phyloP scores from a whole-genome alignment of 2,329 filamentous ascomycete species.

The Fusarium udum region DNA sequence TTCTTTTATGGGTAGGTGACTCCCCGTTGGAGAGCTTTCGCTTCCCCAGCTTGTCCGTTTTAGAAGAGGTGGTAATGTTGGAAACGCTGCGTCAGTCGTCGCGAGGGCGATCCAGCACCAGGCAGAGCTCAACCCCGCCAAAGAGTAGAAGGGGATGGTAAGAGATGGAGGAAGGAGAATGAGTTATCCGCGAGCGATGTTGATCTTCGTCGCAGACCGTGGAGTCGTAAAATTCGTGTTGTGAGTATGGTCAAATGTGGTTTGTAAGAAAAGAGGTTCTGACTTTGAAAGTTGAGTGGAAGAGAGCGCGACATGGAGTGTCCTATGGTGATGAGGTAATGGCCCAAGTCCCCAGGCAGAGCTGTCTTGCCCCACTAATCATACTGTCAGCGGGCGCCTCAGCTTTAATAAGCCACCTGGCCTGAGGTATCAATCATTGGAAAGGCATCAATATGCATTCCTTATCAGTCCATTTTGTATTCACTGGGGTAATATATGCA shows the following conservation, averaged over 20 bases:
- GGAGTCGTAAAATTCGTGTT: conserved; percentile 3
- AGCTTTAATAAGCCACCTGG: conserved; percentile 31
- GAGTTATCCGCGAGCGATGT: conserved; percentile 20
- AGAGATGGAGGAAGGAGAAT: conserved; percentile 1
- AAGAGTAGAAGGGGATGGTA: conserved; percentile 26
- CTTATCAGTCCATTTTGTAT: background rate
- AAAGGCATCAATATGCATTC: too few species aligned
- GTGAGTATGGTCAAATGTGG: conserved; percentile 19
- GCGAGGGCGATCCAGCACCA: conserved; percentile 47
- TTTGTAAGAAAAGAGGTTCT: conserved; percentile 29
- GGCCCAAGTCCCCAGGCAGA: conserved; percentile 22
- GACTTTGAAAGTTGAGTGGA: conserved; percentile 18
- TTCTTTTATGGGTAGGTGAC: conserved; percentile 65
- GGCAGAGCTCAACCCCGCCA: conserved; percentile 52
- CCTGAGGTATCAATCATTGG: background rate
- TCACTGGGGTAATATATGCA: background rate
- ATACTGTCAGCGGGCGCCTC: background rate
- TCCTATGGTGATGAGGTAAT: conserved; percentile 44
- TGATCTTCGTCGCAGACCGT: conserved; percentile 25
- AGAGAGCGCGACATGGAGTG: conserved; percentile 28
- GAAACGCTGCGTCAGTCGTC: conserved; percentile 36
- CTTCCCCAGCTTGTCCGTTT: conserved; percentile 69
- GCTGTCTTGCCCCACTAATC: conserved; percentile 24
- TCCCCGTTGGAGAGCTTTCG: conserved; percentile 72
- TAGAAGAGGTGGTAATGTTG: conserved; percentile 49